Conservation (phyloP, 495 filamentous ascomycete genomes). For the Penicillium cosmopolitanum region DNA sequence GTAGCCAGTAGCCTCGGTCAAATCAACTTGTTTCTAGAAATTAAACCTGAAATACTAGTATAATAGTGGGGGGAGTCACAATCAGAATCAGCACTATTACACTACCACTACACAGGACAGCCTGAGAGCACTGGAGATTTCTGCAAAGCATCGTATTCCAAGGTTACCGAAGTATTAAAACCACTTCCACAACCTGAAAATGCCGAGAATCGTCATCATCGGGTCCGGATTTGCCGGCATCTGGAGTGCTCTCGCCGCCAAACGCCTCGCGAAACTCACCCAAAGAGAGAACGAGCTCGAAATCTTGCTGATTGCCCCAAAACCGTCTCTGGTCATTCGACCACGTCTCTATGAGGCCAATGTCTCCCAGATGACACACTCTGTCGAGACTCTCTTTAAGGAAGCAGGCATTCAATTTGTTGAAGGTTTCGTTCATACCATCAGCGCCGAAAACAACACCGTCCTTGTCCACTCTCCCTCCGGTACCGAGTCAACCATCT, state of each 20-base stretch:
- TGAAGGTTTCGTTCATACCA: conserved; percentile 28
- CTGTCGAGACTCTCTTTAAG: conserved; percentile 29
- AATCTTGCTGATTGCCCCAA: conserved; percentile 34
- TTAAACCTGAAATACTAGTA: neutral
- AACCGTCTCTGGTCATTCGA: conserved; percentile 32
- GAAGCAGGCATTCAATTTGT: conserved; percentile 26
- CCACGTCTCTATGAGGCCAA: conserved; percentile 40
- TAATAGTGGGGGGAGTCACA: neutral
- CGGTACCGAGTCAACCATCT: conserved; percentile 16
- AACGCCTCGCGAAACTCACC: conserved; percentile 28
- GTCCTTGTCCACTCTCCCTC: conserved; percentile 19
- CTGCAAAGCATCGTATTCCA: too few species aligned
- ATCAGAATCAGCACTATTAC: neutral
- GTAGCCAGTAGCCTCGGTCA: neutral
- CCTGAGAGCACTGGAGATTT: too few species aligned
- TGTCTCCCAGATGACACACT: conserved; percentile 23
- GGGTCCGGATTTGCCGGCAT: conserved; percentile 41
- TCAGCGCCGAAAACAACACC: conserved; percentile 22
- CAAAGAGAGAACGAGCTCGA: conserved; percentile 23
- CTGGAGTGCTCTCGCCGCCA: conserved; percentile 39
- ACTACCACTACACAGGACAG: too few species aligned
- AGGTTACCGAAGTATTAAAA: too few species aligned
- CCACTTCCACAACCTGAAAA: neutral
- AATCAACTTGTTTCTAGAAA: neutral
- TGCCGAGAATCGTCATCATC: conserved; percentile 30